These are phyloP conservation scores for Voacanga thouarsii DNA, from an alignment of 257 asterid genomes.

Conservation along the genomic window DNA sequence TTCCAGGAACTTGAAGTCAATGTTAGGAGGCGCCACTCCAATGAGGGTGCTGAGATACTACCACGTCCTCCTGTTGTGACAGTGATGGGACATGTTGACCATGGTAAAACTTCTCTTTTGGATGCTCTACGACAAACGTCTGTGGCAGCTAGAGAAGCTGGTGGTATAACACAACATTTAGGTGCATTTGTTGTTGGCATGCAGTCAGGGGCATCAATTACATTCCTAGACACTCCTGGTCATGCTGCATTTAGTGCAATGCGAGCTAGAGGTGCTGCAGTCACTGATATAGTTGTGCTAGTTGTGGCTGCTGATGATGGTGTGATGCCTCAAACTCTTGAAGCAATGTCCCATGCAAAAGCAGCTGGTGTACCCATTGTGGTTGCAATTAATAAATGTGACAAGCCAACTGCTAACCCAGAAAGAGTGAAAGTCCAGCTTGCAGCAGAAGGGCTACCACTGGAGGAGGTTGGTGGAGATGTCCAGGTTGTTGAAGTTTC, in stretches of 20 bases:
- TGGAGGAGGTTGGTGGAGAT: conserved; percentile 98
- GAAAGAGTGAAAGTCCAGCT: conserved; percentile 82
- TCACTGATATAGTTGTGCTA: conserved; percentile 86
- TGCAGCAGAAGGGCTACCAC: conserved; percentile 69
- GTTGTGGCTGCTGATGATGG: conserved; percentile 99
- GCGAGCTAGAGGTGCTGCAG: conserved; percentile 98
- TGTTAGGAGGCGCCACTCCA: conserved; percentile 65
- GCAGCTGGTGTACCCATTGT: conserved; percentile 78
- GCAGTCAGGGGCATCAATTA: conserved; percentile 87
- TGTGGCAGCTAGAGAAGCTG: conserved; percentile 95
- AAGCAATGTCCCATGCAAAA: conserved; percentile 90
- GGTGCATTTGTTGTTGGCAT: conserved; percentile 95
- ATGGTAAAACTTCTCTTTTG: conserved; percentile 90
- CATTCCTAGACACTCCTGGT: conserved; percentile 98
- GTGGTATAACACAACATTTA: conserved; percentile 95
- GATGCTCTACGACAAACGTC: conserved; percentile 90
- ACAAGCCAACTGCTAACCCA: conserved; percentile 77
- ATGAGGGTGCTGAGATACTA: conserved; percentile 52
- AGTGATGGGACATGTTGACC: conserved; percentile 99
- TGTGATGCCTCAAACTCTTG: conserved; percentile 97
- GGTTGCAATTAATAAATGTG: conserved; percentile 92
- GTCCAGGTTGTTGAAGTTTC: conserved; percentile 96
- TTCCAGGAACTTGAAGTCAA: conserved; percentile 84
- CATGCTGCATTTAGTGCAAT: conserved; percentile 98
- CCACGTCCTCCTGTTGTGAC: conserved; percentile 94